These are phyloP conservation scores for Trypanosoma cruzi DNA, from an alignment of 208 protist species.

Conservation along the genomic window DNA sequence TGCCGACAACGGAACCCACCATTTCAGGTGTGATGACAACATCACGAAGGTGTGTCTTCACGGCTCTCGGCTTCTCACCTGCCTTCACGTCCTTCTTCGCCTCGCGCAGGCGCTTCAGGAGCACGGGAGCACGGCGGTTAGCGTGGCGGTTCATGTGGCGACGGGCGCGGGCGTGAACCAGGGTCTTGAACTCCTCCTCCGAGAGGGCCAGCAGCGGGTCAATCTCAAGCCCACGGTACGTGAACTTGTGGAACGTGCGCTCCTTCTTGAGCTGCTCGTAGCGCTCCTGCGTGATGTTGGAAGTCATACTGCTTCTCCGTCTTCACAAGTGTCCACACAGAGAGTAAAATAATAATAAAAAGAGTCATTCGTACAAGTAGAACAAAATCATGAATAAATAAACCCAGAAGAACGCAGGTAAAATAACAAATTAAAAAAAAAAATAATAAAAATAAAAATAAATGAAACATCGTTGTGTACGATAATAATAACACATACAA, in stretches of 20 bases:
- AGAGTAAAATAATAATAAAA: too few relatives aligned
- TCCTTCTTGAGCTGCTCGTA: conserved; percentile 96
- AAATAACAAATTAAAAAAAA: neutral
- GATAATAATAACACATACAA: too few relatives aligned
- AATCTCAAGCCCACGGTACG: conserved; percentile 96
- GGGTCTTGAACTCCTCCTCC: conserved; percentile 93
- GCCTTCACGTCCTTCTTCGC: conserved; percentile 95
- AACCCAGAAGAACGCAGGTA: neutral
- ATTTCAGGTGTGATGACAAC: conserved; percentile 99
- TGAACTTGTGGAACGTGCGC: conserved; percentile 99
- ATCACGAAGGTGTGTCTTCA: conserved; percentile 99
- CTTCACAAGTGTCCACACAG: conserved; percentile 4
- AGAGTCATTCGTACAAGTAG: too few relatives aligned
- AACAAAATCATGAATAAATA: too few relatives aligned
- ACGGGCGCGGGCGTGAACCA: conserved; percentile 94
- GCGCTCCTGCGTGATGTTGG: conserved; percentile 82
- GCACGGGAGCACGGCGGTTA: conserved; percentile 89
- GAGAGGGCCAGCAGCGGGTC: conserved; percentile 95
- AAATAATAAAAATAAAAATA: neutral
- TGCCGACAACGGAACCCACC: conserved; percentile 98
- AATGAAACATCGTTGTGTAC: too few relatives aligned
- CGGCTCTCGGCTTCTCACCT: conserved; percentile 97
- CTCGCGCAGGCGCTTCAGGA: conserved; percentile 98
- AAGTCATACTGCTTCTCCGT: conserved; percentile 46
- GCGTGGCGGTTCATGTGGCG: conserved; percentile 95